phyloP scores from a whole-genome alignment of 768 basidiomycete species.

The Mrakia blollopis region DNA sequence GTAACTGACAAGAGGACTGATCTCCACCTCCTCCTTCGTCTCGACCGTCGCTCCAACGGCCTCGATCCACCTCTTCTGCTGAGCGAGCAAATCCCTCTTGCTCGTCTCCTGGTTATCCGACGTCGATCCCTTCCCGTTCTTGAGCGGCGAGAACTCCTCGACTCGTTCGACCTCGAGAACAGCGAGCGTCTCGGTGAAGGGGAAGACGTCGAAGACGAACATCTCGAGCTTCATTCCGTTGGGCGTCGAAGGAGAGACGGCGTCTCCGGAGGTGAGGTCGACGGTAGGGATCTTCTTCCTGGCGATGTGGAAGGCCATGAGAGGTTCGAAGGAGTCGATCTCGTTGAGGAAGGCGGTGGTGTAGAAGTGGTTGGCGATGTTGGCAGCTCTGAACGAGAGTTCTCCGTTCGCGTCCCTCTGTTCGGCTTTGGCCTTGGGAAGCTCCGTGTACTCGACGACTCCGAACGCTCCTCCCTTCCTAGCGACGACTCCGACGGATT shows the following conservation, averaged over 20 bases:
- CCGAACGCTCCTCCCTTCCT: conserved; percentile 73
- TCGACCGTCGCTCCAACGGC: conserved; percentile 63
- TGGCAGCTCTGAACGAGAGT: conserved; percentile 85
- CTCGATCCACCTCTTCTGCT: conserved; percentile 80
- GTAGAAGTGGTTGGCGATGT: conserved; percentile 98
- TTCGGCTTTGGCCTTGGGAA: conserved; percentile 80
- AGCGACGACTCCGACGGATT: conserved; percentile 93
- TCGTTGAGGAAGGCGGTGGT: conserved; percentile 73
- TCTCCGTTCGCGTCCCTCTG: conserved; percentile 61
- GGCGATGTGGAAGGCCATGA: conserved; percentile 95
- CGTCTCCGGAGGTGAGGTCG: conserved; percentile 61
- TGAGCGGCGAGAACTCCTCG: conserved; percentile 94
- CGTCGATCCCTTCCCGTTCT: conserved; percentile 91
- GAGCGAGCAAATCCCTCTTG: conserved; percentile 77
- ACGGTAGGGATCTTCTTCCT: conserved; percentile 92
- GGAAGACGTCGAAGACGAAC: conserved; percentile 99
- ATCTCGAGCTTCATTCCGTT: conserved; percentile 99
- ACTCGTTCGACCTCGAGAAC: conserved; percentile 81
- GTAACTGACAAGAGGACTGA: conserved; percentile 82
- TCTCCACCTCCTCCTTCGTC: conserved; percentile 61
- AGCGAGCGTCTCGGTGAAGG: conserved; percentile 60
- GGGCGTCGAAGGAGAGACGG: conserved; percentile 75
- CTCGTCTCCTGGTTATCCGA: conserved; percentile 88
- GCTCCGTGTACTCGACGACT: conserved; percentile 97
- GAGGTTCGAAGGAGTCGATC: conserved; percentile 73